Base-by-base conservation (phyloP, 768 basidiomycete species). In the Lentinula raphanica region DNA sequence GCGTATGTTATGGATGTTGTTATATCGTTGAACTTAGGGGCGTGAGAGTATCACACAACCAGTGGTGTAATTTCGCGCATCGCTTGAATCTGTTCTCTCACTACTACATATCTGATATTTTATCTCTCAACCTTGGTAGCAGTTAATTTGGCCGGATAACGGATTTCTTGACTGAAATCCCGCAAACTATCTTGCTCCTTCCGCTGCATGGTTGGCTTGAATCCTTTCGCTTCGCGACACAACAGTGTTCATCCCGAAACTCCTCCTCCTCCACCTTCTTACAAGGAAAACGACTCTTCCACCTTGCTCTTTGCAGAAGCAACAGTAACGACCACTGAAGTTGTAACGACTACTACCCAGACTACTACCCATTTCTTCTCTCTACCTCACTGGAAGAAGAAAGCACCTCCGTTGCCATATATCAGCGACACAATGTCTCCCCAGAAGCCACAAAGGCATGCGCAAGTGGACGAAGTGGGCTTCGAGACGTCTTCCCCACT, bases 321-420 rank as follows among this genome's bases (percentile, higher is more conserved):
- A 36, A 79, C 78, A 27, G 79, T 79, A 50, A 80, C 79, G 27
- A 78, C 74, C 28, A 80, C 78, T 21, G 73, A 75, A 61, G 69
- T 71, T 38, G 71, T 76, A n/a, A 75, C 77, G 7, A 78, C 80
- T 28, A 74, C 76, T 23, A 77, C 79, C 12, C 73, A 75, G 51
- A 77, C 79, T 12, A 74, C 80, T 12, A 79, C 82, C 23, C 84
- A 83, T 69, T 83, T 88, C 71, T 83, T 89, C 69, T 84, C 87
- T 23, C 69, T 86, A 25, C 83, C 86, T 15, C 75, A 78, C 60
- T 87, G 86, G 86, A 80, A 76, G 65, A 85, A 80, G 63, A 84
- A 79, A 59, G 72, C 70, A 28, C 65, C 71, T 31, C 67, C 71
- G 48, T 62, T 67, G 21, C 65, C 74, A 23, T 65, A 62, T 21